Evolutionary conservation across 495 filamentous ascomycete species (phyloP), one percentile per base, ranked within the genome.

Genomic region (Cercophora scortea): DNA sequence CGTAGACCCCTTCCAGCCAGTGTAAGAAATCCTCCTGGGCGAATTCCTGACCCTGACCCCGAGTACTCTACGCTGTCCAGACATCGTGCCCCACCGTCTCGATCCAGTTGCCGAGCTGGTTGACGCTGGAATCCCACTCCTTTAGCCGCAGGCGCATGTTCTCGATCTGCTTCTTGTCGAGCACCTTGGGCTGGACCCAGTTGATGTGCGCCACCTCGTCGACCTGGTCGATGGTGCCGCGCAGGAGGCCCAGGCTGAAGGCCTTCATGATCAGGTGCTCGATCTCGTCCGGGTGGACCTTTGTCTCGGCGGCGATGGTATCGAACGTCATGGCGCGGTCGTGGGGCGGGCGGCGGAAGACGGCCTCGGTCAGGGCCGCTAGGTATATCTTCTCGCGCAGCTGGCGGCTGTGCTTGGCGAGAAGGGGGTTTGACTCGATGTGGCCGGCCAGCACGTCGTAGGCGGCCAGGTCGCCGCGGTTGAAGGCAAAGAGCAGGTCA

Each of bases 191-290:
- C 77, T 99, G 93, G 40, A 99, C 93, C 93, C 93, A 99, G 64
- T 89, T 89, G 72, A 99, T 96, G 65, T 91, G 79, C 25, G 93
- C 93, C 47, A 97, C 80, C 73, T 90, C 83, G 46, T 86, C 90
- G 32, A 97, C 93, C 74, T 99, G 90, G 71, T 99, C 93, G 56
- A 99, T 99, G 41, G 85, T 92, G 4, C 93, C 93, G 59, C 83
- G 79, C 55, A 99, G 75, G 59, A 99, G 76, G 0, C 91, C 94
- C 61, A 97, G 69, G 58, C 90, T 95, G 60, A 99, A 71, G 45
- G 93, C 94, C 79, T 95, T 96, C 93, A 99, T 99, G 61, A 99
- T 85, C 48, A 99, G 71, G 62, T 96, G 92, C 77, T 99, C 93
- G 54, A 97, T 96, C 72, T 96, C 90, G 58, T 89, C 81, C 12